Percentiles rank a stretch among this genome's conserved stretches.
Evolutionary conservation across 163 green algal genomes (phyloP).

Genomic region (Scenedesmus sp.): DNA sequence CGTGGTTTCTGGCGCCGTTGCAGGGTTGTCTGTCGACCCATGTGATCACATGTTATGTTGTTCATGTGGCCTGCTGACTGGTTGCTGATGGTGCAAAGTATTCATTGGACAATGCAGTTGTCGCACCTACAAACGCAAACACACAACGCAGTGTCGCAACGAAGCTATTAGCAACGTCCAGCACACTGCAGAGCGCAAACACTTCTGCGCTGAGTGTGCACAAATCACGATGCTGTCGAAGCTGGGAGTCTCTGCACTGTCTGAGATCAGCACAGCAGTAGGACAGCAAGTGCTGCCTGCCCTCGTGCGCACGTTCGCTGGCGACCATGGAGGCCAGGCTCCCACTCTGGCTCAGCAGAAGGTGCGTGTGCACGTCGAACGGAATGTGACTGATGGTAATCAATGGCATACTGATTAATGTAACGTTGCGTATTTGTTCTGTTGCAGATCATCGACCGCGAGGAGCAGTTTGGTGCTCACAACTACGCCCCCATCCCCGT

Average conservation of each 20-base stretch:
- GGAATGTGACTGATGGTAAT: neutral
- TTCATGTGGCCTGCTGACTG: constrained; percentile 1
- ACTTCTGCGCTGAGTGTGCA: neutral
- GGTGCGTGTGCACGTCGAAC: neutral
- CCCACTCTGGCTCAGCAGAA: constrained; percentile 32
- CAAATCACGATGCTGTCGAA: constrained; percentile 1
- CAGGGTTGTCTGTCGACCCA: constrained; percentile 43
- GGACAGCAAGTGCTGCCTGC: constrained; percentile 1
- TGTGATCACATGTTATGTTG: constrained; percentile 30
- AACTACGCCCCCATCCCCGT: constrained; percentile 96
- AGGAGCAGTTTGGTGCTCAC: constrained; percentile 92
- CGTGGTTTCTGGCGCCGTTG: neutral
- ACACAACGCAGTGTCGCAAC: constrained; percentile 7
- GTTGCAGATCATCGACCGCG: constrained; percentile 86
- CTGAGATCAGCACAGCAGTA: neutral
- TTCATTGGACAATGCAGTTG: neutral
- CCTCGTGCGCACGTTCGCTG: neutral
- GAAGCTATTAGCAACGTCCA: neutral
- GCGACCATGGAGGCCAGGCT: constrained; percentile 22
- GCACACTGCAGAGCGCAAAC: neutral
- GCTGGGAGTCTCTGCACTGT: neutral
- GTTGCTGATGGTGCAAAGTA: neutral
- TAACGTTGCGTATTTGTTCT: neutral
- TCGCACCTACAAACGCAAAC: constrained; percentile 26
- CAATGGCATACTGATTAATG: neutral